These are phyloP conservation scores for Apiospora aurea DNA, from an alignment of 2,329 filamentous ascomycete genomes.

Conservation along the genomic window DNA sequence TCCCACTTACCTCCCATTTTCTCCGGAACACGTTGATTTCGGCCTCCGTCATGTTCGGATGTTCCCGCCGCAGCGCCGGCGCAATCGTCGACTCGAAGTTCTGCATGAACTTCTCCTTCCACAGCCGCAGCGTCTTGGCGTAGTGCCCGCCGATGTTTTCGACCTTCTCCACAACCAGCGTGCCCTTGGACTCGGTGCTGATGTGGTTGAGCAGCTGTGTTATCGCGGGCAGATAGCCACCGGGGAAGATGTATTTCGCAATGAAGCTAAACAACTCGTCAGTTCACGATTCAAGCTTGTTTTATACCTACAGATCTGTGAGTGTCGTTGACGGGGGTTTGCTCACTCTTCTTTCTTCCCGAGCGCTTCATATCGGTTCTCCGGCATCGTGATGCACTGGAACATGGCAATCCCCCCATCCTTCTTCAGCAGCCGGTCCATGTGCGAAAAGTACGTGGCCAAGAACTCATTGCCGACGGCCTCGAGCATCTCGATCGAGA, in stretches of 20 bases:
- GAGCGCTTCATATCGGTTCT: constrained; percentile 71
- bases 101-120: constrained; percentile 70
- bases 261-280: constrained; percentile 61
- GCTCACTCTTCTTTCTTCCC: constrained; percentile 67
- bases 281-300: not conserved
- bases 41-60: constrained; percentile 64
- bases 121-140: constrained; percentile 70
- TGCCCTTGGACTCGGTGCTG: constrained; percentile 63
- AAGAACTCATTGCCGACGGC: constrained; percentile 74
- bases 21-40: constrained; percentile 72
- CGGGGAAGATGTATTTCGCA: constrained; percentile 79
- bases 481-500: constrained; percentile 82
- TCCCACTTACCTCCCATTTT: constrained; percentile 69
- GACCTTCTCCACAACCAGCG: constrained; percentile 70
- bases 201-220: constrained; percentile 67
- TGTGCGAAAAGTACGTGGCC: constrained; percentile 69
- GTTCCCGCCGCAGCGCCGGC: constrained; percentile 64
- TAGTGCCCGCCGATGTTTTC: constrained; percentile 81
- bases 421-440: constrained; percentile 69
- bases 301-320: not conserved
- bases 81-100: constrained; percentile 68
- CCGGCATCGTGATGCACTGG: constrained; percentile 81
- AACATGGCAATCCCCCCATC: constrained; percentile 73
- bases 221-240: constrained; percentile 71
- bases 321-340: not conserved